Conservation (phyloP, 1,284 basidiomycete genomes). For the Sanghuangporus sanghuang region DNA sequence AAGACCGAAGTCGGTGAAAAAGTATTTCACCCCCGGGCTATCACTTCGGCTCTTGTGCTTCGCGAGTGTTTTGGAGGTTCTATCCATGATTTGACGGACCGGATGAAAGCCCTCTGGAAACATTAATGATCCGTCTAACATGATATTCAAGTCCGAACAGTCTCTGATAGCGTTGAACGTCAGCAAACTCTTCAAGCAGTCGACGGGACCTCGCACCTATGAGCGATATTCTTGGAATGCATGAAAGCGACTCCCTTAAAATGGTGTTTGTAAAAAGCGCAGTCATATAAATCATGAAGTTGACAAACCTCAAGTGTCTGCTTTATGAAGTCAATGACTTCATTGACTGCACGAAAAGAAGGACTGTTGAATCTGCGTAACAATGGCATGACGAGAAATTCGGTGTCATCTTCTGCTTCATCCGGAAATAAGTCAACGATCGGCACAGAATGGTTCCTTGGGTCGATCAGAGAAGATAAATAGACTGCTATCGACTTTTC, state of each 20-base stretch:
- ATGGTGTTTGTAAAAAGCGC: no score
- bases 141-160: conserved; percentile 1
- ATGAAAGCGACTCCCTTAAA: conserved; percentile 4
- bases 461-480: no score
- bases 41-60: conserved; percentile 6
- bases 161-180: not conserved
- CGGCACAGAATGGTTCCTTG: conserved; percentile 19
- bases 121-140: not conserved
- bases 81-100: conserved; percentile 1
- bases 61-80: not conserved
- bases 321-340: conserved; percentile 7
- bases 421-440: conserved; percentile 14
- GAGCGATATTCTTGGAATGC: not conserved
- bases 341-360: conserved; percentile 1
- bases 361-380: conserved; percentile 7
- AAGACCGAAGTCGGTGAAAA: conserved; percentile 28
- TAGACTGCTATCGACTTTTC: no score
- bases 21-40: conserved; percentile 22
- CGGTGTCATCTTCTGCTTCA: not conserved
- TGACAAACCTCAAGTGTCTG: conserved; percentile 9
- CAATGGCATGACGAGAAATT: conserved; percentile 13
- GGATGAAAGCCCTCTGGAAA: conserved; percentile 8
- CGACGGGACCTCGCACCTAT: not conserved
- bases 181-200: not conserved
- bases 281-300: no score